These are phyloP conservation scores for Solanum aculeatissimum DNA, from an alignment of 305 asterid species.

Conservation along the genomic window DNA sequence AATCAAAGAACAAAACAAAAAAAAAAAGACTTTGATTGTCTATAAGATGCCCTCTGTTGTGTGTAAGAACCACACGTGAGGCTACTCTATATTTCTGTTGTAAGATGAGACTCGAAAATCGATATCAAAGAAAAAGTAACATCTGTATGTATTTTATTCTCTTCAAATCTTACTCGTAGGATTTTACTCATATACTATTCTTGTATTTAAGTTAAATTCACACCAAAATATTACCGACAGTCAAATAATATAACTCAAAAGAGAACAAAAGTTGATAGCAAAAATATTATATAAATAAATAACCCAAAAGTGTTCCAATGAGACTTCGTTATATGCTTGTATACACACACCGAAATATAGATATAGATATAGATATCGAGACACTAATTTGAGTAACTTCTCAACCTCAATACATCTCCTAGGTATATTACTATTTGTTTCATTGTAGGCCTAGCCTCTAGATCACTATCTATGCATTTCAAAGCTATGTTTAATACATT, in stretches of 20 bases:
- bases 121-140: background rate
- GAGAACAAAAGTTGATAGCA: background rate
- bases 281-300: background rate
- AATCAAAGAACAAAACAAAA: background rate
- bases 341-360: background rate
- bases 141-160: background rate
- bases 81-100: background rate
- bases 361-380: background rate
- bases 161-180: background rate
- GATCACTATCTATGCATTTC: conserved; percentile 17
- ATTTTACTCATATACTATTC: background rate
- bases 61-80: background rate
- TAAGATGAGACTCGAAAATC: too few relatives aligned
- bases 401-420: conserved; percentile 4
- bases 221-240: too few relatives aligned
- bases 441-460: conserved; percentile 30
- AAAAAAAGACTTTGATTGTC: background rate
- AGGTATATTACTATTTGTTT: conserved; percentile 12
- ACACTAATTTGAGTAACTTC: background rate
- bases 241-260: background rate
- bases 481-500: conserved; percentile 22
- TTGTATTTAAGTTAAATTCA: background rate
- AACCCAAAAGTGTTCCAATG: background rate
- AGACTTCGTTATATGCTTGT: background rate
- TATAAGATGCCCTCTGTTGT: background rate